These are phyloP conservation scores for Rhodotorula kratochvilovae DNA, from an alignment of 768 basidiomycete genomes.

Conservation along the genomic window DNA sequence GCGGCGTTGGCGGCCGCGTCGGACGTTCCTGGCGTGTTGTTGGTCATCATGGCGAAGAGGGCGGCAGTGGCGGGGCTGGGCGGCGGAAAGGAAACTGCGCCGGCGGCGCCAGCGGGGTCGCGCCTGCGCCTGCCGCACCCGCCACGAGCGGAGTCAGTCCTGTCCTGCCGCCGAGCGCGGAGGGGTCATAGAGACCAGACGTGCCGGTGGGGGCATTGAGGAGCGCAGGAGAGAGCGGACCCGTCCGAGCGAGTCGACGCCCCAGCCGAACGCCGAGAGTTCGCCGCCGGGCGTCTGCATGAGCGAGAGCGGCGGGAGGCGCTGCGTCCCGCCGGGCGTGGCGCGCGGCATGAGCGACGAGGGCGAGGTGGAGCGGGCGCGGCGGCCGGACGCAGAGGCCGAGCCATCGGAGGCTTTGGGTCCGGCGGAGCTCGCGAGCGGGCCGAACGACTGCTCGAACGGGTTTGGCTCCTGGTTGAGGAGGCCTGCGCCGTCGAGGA, in stretches of 20 bases:
- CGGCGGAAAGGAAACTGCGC: slow-evolving; percentile 64
- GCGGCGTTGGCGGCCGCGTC: slow-evolving; percentile 9
- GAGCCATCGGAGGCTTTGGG: slow-evolving; percentile 17
- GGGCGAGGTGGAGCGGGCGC: slow-evolving; percentile 32
- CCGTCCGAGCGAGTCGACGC: slow-evolving; percentile 71
- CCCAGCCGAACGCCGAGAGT: slow-evolving; percentile 57
- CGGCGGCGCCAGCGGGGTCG: slow-evolving; percentile 37
- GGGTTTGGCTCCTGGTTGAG: slow-evolving; percentile 74
- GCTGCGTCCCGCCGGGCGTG: slow-evolving; percentile 46
- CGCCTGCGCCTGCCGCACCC: slow-evolving; percentile 21
- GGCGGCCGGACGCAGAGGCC: slow-evolving; percentile 12
- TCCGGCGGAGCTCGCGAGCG: slow-evolving; percentile 46
- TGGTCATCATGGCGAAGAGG: slow-evolving; percentile 86
- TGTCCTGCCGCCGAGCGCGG: slow-evolving; percentile 53
- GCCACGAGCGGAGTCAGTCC: slow-evolving; percentile 66
- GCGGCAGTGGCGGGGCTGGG: slow-evolving; percentile 84
- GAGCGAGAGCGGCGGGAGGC: slow-evolving; percentile 74
- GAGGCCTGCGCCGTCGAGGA: slow-evolving; percentile 22
- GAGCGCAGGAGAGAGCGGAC: slow-evolving; percentile 94
- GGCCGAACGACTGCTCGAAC: slow-evolving; percentile 84
- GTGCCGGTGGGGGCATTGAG: slow-evolving; percentile 70
- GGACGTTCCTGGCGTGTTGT: slow-evolving; percentile 45
- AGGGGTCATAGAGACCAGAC: slow-evolving; percentile 57
- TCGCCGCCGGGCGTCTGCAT: slow-evolving; percentile 63
- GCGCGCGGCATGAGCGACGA: slow-evolving; percentile 19